phyloP scores from a whole-genome alignment of 441 rosid species.

The Brassica balearica region DNA sequence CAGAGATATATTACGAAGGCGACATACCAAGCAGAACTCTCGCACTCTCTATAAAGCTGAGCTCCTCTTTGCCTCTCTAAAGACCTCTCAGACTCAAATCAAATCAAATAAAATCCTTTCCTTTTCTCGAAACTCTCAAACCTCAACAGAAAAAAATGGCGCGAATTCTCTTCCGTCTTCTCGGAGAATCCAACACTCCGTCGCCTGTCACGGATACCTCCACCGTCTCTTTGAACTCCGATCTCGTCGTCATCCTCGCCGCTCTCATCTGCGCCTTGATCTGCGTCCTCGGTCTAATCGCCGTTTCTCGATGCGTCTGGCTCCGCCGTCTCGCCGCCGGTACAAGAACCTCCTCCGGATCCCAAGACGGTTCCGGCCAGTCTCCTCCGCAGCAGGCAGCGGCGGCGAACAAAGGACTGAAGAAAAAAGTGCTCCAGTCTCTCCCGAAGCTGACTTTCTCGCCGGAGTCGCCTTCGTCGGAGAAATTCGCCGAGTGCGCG shows the following conservation, averaged over 20 bases:
- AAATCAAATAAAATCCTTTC: conserved; percentile 3
- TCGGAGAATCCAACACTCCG: conserved; percentile 41
- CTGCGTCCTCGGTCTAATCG: conserved; percentile 76
- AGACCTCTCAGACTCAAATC: conserved; percentile 36
- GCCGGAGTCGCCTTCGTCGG: conserved; percentile 48
- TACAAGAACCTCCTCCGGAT: conserved; percentile 18
- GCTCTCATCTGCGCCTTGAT: conserved; percentile 86
- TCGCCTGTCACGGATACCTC: conserved; percentile 35
- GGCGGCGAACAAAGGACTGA: conserved; percentile 79
- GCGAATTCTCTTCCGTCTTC: conserved; percentile 46
- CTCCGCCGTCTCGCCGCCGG: conserved; percentile 63
- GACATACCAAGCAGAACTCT: neutral
- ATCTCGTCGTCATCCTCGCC: conserved; percentile 81
- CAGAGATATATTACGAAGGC: neutral
- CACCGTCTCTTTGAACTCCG: conserved; percentile 64
- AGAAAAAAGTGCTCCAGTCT: conserved; percentile 77
- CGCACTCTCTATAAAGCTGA: conserved; percentile 28
- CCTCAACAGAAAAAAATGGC: neutral
- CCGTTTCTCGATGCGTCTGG: conserved; percentile 85
- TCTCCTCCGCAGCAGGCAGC: conserved; percentile 45
- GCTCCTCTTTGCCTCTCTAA: conserved; percentile 19
- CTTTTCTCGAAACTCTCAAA: neutral
- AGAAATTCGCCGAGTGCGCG: conserved; percentile 73
- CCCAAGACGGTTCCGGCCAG: conserved; percentile 27
- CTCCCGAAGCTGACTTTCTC: conserved; percentile 67